Base-by-base conservation (phyloP, 768 basidiomycete genomes). In the Mycena pura region DNA sequence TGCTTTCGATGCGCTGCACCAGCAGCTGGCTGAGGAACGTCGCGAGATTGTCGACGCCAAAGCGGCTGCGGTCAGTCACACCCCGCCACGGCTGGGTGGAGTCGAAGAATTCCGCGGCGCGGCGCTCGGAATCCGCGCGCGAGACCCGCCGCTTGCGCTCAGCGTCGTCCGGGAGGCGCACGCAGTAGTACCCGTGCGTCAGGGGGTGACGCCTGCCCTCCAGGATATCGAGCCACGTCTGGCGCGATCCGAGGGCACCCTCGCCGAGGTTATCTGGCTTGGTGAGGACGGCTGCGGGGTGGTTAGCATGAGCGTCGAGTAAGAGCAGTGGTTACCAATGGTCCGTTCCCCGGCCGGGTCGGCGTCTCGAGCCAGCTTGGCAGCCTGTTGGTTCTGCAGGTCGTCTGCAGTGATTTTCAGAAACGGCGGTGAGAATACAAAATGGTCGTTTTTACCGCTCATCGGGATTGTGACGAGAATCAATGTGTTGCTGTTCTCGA, bases 391-490 rank as follows among this genome's bases (percentile, higher is more conserved):
- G 55, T 86, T 90, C 60, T 90, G 80, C 27, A 89, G 82, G 47
- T 92, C 90, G 46, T 88, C 90, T 91, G 13, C 3, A 13, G 43
- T 17, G 36, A 34, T 40, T 4, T 15, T 49, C 5, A 34, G 9
- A 27, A 13, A 52, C 13, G 13, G 8, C 43, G 38, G 15, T 6
- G 14, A n/a, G 52, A 3, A 13, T 48, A 31, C 13, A 29, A 0
- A 14, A 43, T 8, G 27, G 6, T 14, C 17, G 24, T 14, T 65
- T 69, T 59, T 60, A 87, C 89, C 88, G 47, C 76, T 83, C 80
- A 88, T 86, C 0, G 90, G 87, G 52, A 90, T 83, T 0, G 87
- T 83, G 0, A 90, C 81, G 1, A 92, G 77, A 52, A 91, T 86
- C 11, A 92, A 68, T 0, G 85, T 84, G 46, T 88, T 87, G 8